Conservation (phyloP, 768 basidiomycete genomes). For the Psilocybe azurescens region DNA sequence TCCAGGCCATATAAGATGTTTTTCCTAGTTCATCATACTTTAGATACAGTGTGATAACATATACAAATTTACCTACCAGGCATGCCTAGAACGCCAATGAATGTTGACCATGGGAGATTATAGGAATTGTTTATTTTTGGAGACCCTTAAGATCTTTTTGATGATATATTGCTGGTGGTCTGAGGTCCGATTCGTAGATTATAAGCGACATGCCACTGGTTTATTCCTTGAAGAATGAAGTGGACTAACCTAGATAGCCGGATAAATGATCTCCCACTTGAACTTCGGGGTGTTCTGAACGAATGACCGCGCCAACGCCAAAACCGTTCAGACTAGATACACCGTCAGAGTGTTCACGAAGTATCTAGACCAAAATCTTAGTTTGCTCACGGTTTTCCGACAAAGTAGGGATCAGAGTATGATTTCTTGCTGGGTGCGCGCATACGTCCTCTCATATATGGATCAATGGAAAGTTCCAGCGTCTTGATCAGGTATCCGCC, state of each 20-base stretch:
- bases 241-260: conserved; percentile 33
- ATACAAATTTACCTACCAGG: conserved; percentile 40
- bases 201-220: too few species aligned
- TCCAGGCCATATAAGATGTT: conserved; percentile 47
- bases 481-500: conserved; percentile 56
- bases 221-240: not conserved
- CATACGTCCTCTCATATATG: conserved; percentile 48
- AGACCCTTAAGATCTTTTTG: conserved; percentile 23
- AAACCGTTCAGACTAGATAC: conserved; percentile 30
- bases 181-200: conserved; percentile 10
- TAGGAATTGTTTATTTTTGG: conserved; percentile 43
- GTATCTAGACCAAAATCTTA: not conserved
- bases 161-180: conserved; percentile 49
- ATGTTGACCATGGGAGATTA: conserved; percentile 52
- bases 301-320: conserved; percentile 51
- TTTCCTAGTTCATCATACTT: conserved; percentile 32
- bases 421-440: conserved; percentile 30
- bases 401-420: conserved; percentile 31
- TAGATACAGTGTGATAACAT: not conserved
- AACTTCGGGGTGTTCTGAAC: conserved; percentile 40
- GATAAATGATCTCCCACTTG: conserved; percentile 47
- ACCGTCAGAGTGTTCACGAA: not conserved
- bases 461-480: conserved; percentile 49
- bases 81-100: conserved; percentile 61
- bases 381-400: conserved; percentile 41